These are phyloP conservation scores for Psidium guajava DNA, from an alignment of 345 rosid species.

Conservation along the genomic window DNA sequence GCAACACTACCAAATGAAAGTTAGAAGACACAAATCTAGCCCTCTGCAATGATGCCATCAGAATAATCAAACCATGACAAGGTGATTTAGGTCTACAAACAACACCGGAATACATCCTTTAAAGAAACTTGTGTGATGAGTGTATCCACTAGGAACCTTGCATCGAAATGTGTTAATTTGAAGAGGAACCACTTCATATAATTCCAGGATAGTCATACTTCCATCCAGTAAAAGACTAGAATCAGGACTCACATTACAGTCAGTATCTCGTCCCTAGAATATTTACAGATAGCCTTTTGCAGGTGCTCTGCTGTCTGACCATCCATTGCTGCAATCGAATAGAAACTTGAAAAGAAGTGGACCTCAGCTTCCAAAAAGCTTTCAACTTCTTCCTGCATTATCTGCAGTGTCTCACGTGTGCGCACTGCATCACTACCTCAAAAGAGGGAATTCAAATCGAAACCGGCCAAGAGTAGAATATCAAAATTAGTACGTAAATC, in stretches of 20 bases:
- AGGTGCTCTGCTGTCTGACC: constrained; percentile 95
- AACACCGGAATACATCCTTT: not conserved
- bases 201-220: not conserved
- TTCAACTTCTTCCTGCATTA: constrained; percentile 81
- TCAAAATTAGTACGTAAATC: not conserved
- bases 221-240: not conserved
- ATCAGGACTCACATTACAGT: constrained; percentile 68
- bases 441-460: not conserved
- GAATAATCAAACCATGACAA: not conserved
- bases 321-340: constrained; percentile 94
- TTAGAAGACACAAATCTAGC: not conserved
- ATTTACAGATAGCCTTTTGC: constrained; percentile 53
- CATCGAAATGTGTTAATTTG: not conserved
- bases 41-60: not conserved
- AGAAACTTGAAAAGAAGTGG: constrained; percentile 84
- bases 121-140: not conserved
- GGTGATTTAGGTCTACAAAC: not conserved
- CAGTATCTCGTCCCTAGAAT: constrained; percentile 49
- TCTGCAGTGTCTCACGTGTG: constrained; percentile 61
- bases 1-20: not conserved
- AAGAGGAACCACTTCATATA: not conserved
- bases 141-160: not conserved
- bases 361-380: constrained; percentile 62
- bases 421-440: constrained; percentile 65
- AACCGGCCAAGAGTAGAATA: not conserved